Evolutionary conservation across 2,329 filamentous ascomycete species (phyloP).

Genomic region (Blastomyces parvus): DNA sequence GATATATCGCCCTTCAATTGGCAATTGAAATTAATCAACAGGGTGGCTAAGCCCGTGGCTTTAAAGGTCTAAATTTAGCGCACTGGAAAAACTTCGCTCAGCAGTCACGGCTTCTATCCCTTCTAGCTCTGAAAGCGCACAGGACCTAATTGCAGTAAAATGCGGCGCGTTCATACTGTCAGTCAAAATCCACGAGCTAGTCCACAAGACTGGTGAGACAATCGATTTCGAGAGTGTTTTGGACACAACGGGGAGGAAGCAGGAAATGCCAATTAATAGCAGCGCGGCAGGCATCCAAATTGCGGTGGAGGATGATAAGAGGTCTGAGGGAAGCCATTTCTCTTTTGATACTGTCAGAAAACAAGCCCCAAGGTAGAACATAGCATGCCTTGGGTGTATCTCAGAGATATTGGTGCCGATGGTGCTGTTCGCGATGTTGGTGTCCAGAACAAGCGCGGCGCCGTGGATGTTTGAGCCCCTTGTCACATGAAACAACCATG

Average conservation of each 20-base stretch:
- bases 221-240: neutral
- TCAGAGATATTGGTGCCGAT: neutral
- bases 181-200: neutral
- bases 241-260: neutral
- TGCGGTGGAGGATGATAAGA: neutral
- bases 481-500: slow-evolving; percentile 8
- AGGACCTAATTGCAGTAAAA: neutral
- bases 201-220: neutral
- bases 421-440: neutral
- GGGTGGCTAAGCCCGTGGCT: neutral
- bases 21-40: neutral
- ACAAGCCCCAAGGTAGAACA: neutral
- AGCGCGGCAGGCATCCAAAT: neutral
- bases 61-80: neutral
- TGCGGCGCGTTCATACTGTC: neutral
- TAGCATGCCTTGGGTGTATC: neutral
- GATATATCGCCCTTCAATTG: neutral
- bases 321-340: neutral
- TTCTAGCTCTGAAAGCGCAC: neutral
- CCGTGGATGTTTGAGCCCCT: slow-evolving; percentile 4
- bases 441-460: neutral
- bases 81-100: neutral
- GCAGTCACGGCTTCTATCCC: neutral
- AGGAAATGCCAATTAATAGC: neutral
- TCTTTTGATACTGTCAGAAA: neutral